Conservation (phyloP, 192 early-diverging fungal genomes). For the Coemansia sp. region DNA sequence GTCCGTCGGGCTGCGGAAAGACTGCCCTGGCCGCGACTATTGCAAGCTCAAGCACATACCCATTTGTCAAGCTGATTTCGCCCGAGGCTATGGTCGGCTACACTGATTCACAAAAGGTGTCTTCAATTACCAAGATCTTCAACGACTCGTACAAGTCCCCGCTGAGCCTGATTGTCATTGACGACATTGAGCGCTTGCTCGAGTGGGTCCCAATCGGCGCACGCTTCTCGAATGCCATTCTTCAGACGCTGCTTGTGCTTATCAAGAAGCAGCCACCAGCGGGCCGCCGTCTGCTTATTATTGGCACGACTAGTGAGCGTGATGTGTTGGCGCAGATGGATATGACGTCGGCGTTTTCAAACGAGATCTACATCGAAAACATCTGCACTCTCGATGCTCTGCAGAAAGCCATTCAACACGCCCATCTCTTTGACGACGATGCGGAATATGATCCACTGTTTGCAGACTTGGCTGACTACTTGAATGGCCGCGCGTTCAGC, state of each 20-base stretch:
- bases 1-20: constrained; percentile 86
- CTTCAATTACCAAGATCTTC: constrained; percentile 90
- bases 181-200: constrained; percentile 89
- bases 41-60: constrained; percentile 85
- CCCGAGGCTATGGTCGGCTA: constrained; percentile 95
- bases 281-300: constrained; percentile 78
- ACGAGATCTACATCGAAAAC: constrained; percentile 77
- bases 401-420: constrained; percentile 59
- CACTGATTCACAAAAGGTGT: constrained; percentile 78
- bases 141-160: constrained; percentile 97
- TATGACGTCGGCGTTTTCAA: constrained; percentile 80
- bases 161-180: constrained; percentile 89
- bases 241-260: constrained; percentile 91
- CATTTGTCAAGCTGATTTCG: constrained; percentile 96
- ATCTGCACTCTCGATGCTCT: constrained; percentile 71
- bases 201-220: constrained; percentile 96
- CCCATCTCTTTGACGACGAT: constrained; percentile 68
- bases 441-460: constrained; percentile 61
- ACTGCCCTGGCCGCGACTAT: constrained; percentile 95
- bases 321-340: constrained; percentile 85
- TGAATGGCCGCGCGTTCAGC: constrained; percentile 61
- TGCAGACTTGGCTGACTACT: constrained; percentile 53
- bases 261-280: constrained; percentile 90
- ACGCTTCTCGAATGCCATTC: constrained; percentile 87
- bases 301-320: constrained; percentile 84